Evolutionary conservation across 768 basidiomycete species (phyloP), one percentile per base, ranked within the genome.

Genomic region (Inosperma sp.): DNA sequence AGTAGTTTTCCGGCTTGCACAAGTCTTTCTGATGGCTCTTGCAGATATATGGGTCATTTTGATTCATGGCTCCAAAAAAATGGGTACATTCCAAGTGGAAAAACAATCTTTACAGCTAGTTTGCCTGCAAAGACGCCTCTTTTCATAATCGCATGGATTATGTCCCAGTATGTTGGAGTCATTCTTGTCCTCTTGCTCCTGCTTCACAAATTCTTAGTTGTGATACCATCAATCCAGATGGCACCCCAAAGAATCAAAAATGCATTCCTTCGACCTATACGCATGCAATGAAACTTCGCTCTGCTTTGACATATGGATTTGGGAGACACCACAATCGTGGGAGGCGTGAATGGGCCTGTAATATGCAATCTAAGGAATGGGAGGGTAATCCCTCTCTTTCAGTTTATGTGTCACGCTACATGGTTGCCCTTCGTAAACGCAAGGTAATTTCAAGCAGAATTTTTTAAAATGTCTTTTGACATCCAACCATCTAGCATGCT

Each of bases 211-310:
- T 6, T 7, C 17, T 44, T 30, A 44, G 43, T 9, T 44, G 43
- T 3, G 43, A 44, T 17, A 30, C 17, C 14, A 44, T 44, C 5
- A 44, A 44, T 5, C 43, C 43, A 14, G 43, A 44, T 21, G 43
- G 43, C 1, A 29, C 43, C 5, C 7, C 29, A 21, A 44, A 44
- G 29, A 30, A 44, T 30, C 33, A 9, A 30, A 44, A 44, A 21
- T 26, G 33, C 3, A 44, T 14, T 17, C 48, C 48, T 14, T 16
- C 23, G 23, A 26, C 48, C 0, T 40, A 49, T 39, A 37, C 48
- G 26, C 48, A 49, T 49, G 48, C 48, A n/a, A 49, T 22, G 19
- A 49, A 49, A 29, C 48, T 49, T 27, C 48, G 48, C 5, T 23
- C 48, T 2, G 14, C 48, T 1, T 22, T 49, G 14, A 39, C 35